These are phyloP conservation scores for Abrus pulchellus DNA, from an alignment of 306 rosid species.

Conservation along the genomic window DNA sequence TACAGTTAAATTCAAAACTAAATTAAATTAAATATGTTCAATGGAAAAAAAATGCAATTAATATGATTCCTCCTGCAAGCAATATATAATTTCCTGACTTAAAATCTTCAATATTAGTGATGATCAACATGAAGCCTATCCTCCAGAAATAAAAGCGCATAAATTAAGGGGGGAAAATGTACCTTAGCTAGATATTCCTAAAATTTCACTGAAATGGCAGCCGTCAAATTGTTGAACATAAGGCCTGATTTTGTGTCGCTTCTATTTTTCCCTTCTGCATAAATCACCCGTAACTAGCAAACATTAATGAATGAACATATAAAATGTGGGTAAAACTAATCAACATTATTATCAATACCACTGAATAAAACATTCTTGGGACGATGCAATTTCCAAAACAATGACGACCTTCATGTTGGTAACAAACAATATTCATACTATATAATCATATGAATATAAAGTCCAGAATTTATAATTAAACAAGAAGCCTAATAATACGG, in stretches of 20 bases:
- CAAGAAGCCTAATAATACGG: constrained; percentile 1
- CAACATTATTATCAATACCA: constrained; percentile 17
- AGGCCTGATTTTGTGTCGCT: neutral
- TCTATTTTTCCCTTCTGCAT: constrained; percentile 32
- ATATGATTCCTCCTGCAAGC: neutral
- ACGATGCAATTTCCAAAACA: constrained; percentile 21
- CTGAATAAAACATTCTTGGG: constrained; percentile 14
- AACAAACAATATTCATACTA: neutral
- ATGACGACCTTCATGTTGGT: constrained; percentile 8
- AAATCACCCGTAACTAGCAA: constrained; percentile 24
- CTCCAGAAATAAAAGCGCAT: neutral
- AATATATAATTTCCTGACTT: neutral
- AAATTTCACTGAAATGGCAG: constrained; percentile 10
- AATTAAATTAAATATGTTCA: neutral
- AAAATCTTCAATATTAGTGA: neutral
- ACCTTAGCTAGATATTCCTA: constrained; percentile 37
- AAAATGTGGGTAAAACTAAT: constrained; percentile 14
- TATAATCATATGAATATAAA: neutral
- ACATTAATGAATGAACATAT: constrained; percentile 4
- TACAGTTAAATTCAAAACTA: neutral
- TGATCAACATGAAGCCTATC: neutral
- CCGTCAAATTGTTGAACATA: constrained; percentile 9
- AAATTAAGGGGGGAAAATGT: constrained; percentile 1
- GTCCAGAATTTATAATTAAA: neutral
- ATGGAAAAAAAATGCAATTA: neutral